phyloP scores from a whole-genome alignment of 2,329 filamentous ascomycete species.

The Claviceps pazoutovae region DNA sequence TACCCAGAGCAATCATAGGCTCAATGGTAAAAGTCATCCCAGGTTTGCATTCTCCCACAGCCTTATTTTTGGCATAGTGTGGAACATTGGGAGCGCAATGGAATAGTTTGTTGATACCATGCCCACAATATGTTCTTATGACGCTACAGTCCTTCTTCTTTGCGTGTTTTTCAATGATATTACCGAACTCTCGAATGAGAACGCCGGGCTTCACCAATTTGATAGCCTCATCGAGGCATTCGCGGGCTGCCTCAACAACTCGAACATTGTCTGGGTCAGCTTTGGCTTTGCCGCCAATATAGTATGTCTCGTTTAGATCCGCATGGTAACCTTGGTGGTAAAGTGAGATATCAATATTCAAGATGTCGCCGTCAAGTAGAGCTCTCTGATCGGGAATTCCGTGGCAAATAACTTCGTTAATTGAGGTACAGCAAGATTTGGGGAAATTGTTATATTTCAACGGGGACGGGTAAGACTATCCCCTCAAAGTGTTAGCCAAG shows the following conservation, averaged over 20 bases:
- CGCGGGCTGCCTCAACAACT: conserved; percentile 78
- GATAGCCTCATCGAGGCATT: conserved; percentile 84
- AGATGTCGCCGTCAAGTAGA: conserved; percentile 81
- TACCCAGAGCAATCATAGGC: conserved; percentile 91
- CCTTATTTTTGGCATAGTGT: conserved; percentile 98
- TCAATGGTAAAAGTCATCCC: conserved; percentile 99
- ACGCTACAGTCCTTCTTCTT: conserved; percentile 78
- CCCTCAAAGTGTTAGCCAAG: conserved; percentile 1
- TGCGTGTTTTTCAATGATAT: conserved; percentile 88
- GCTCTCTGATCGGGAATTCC: conserved; percentile 87
- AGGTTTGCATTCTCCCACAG: conserved; percentile 80
- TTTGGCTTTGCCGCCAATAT: conserved; percentile 78
- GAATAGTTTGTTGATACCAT: conserved; percentile 88
- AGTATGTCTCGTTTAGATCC: conserved; percentile 97
- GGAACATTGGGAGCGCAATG: conserved; percentile 89
- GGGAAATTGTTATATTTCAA: conserved; percentile 94
- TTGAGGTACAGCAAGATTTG: conserved; percentile 92
- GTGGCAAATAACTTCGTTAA: conserved; percentile 97
- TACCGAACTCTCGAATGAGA: conserved; percentile 83
- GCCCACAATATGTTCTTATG: conserved; percentile 90
- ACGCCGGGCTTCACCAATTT: conserved; percentile 86
- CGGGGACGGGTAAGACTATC: conserved; percentile 85
- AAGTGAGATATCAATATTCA: conserved; percentile 92
- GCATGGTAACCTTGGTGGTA: conserved; percentile 94
- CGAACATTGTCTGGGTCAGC: conserved; percentile 76